Conservation (phyloP, 345 rosid genomes). For the Fremontodendron californicum region DNA sequence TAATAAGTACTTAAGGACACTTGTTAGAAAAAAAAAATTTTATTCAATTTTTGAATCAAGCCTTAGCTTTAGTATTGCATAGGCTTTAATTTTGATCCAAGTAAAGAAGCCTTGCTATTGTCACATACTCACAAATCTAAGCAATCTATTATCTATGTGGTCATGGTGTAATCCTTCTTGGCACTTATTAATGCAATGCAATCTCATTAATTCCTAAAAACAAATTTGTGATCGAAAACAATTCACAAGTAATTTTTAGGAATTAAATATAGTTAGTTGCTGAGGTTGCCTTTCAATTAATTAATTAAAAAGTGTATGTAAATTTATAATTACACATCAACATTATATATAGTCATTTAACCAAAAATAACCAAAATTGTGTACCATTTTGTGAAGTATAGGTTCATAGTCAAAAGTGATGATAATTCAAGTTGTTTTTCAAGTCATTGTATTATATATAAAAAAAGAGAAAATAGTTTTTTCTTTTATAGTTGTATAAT, state of each 20-base stretch:
- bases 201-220: neutral
- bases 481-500: no score
- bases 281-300: neutral
- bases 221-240: neutral
- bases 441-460: no score
- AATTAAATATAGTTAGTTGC: neutral
- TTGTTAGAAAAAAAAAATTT: no score
- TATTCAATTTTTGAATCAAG: no score
- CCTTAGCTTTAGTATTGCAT: neutral
- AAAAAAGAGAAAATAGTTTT: no score
- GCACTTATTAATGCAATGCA: neutral
- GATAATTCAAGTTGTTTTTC: no score
- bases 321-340: neutral
- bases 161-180: neutral
- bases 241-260: neutral
- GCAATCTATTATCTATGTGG: neutral
- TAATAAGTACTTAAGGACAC: no score
- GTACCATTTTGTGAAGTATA: no score
- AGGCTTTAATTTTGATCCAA: conserved; percentile 2
- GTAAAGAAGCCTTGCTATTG: neutral
- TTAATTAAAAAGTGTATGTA: neutral
- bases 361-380: no score
- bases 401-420: no score
- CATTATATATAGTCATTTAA: neutral
- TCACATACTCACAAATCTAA: neutral